Evolutionary conservation across 495 filamentous ascomycete species (phyloP), one percentile per base, ranked within the genome.

Genomic region (Penicillium herquei): DNA sequence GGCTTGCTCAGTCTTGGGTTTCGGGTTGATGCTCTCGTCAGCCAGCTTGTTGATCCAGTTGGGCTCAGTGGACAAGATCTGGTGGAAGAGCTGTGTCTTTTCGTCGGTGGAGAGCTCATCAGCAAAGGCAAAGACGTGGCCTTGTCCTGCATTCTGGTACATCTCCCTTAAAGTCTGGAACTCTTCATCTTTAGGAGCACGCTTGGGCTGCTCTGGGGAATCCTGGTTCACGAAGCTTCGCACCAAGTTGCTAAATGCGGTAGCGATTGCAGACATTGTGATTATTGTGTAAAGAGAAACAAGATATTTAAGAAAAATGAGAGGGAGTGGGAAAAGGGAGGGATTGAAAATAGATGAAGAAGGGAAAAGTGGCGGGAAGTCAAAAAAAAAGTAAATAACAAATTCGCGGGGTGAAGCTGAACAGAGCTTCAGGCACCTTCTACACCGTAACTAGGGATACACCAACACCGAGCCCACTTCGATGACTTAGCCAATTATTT

Each of bases 111-210:
- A 77, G 47, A 99, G 84, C 52, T 86, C 79, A 58, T 98, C 90
- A 75, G 84, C 93, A 74, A 96, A 98, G 16, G 88, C 79, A 67
- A 98, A 91, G 39, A 99, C 90, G 41, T 99, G 94, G 37, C 85
- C 89, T 75, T 99, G 94, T 16, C 80, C 82, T 48, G 90, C 90
- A 41, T 84, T 76, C 42, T 81, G 79, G 74, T 96, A 99, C 65
- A 89, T 89, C 52, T 86, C 73, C 71, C 82, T 82, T 18, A 99
- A 84, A 61, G 84, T 74, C 46, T 91, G 78, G 58, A 95, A 73
- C 65, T 96, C 83, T 59, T 87, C 82, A 33, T 81, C 67, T 7
- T 86, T 84, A 50, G 92, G 93, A 64, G 89, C 84, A 59, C 81
- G 77, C 55, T 78, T 78, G 33, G 77, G 67, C 41, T 74, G 66